Evolutionary conservation across 2,329 filamentous ascomycete species (phyloP).

Genomic region (Colletotrichum spinosum): DNA sequence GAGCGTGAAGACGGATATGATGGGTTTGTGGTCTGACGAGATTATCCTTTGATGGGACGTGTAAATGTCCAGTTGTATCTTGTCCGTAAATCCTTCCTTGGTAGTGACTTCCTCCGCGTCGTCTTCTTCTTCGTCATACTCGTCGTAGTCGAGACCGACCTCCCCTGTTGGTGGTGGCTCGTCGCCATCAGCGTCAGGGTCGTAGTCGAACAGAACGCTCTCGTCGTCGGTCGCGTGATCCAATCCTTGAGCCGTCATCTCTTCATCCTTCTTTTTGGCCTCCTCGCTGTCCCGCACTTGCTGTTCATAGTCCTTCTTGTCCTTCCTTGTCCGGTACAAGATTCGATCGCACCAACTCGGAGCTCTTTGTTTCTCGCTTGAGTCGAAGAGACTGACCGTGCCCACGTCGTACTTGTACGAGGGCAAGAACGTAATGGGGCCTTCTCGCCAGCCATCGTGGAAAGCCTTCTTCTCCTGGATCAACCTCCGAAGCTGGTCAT

Average conservation of each 20-base stretch:
- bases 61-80: conserved; percentile 74
- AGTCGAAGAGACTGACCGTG: conserved; percentile 92
- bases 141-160: conserved; percentile 69
- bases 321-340: conserved; percentile 81
- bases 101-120: conserved; percentile 63
- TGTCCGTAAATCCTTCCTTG: conserved; percentile 68
- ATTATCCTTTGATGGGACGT: conserved; percentile 88
- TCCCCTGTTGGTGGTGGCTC: conserved; percentile 49
- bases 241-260: conserved; percentile 85
- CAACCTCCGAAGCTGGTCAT: conserved; percentile 85
- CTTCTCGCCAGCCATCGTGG: conserved; percentile 92
- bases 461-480: conserved; percentile 84
- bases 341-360: conserved; percentile 99
- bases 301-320: conserved; percentile 74
- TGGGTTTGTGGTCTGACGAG: conserved; percentile 95
- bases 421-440: conserved; percentile 86
- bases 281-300: conserved; percentile 73
- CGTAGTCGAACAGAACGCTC: conserved; percentile 88
- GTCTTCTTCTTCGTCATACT: conserved; percentile 62
- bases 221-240: conserved; percentile 82
- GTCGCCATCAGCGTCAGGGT: conserved; percentile 80
- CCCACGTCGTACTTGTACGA: conserved; percentile 99
- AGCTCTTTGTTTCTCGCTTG: conserved; percentile 91
- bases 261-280: conserved; percentile 79
- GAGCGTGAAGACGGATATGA: conserved; percentile 84